Percentiles rank a stretch among this genome's conserved stretches.
Evolutionary conservation across 2,329 filamentous ascomycete genomes (phyloP).

Genomic region (Paraphaeosphaeria sporulosa): DNA sequence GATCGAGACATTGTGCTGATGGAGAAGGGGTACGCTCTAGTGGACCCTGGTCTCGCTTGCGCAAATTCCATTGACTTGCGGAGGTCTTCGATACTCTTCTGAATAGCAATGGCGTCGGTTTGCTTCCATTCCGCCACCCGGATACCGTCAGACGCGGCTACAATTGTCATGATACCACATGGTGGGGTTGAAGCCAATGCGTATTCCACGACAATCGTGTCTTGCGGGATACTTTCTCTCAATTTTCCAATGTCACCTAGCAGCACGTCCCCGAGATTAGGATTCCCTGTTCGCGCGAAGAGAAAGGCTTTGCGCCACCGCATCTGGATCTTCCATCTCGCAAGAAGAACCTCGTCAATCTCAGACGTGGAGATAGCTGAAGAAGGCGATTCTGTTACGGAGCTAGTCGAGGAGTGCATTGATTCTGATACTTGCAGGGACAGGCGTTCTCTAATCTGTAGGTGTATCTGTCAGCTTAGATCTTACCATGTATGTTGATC

Average conservation of each 20-base stretch:
- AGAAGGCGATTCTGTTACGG: background rate
- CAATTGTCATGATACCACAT: conserved; percentile 17
- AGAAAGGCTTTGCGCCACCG: conserved; percentile 15
- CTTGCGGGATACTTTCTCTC: conserved; percentile 11
- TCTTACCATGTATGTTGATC: background rate
- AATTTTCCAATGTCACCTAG: conserved; percentile 13
- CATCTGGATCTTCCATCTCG: conserved; percentile 8
- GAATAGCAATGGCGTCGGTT: conserved; percentile 11
- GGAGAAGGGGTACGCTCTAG: background rate
- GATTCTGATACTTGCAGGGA: background rate
- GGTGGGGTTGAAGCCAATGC: conserved; percentile 17
- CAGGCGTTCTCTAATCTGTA: background rate
- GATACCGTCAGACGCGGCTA: conserved; percentile 15
- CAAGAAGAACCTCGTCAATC: background rate
- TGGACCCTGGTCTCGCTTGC: background rate
- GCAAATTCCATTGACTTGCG: conserved; percentile 4
- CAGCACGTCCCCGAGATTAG: conserved; percentile 15
- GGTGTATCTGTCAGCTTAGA: background rate
- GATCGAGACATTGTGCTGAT: background rate
- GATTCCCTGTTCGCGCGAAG: conserved; percentile 15
- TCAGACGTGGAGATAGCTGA: background rate
- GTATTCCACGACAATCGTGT: conserved; percentile 18
- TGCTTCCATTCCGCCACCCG: conserved; percentile 18
- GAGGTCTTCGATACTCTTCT: conserved; percentile 14
- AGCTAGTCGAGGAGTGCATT: background rate